Evolutionary conservation across 192 early-diverging fungal genomes (phyloP).

Genomic region (Oehlia diaphana): DNA sequence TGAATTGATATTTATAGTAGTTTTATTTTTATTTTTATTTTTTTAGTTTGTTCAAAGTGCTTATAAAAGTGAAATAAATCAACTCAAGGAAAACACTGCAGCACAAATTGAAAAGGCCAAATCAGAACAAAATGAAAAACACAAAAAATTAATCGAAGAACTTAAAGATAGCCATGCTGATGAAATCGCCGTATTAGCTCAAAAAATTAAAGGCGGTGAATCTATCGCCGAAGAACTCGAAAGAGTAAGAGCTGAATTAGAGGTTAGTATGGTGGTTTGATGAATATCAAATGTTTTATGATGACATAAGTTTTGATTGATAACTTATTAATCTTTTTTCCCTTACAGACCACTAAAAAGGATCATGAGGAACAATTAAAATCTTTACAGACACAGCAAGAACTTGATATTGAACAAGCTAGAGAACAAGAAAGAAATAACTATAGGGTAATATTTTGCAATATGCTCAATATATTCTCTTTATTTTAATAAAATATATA

Average conservation of each 20-base stretch:
- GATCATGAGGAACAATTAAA: neutral
- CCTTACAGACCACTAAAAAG: neutral
- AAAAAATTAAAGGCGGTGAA: constrained; percentile 17
- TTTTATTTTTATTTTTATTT: neutral
- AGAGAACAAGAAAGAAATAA: constrained; percentile 1
- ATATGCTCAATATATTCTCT: too few species aligned
- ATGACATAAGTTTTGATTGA: neutral
- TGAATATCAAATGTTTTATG: neutral
- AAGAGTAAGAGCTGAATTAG: neutral
- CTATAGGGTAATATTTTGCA: neutral
- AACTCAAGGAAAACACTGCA: too few species aligned
- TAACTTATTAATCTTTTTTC: neutral
- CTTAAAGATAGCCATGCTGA: neutral
- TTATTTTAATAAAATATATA: too few species aligned
- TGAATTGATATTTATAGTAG: neutral
- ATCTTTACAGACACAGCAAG: neutral
- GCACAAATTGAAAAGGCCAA: neutral
- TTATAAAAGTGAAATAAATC: neutral
- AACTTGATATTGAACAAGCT: constrained; percentile 1
- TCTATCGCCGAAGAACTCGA: neutral
- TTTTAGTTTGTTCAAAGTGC: neutral
- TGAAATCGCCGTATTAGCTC: neutral
- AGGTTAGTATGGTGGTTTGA: constrained; percentile 9
- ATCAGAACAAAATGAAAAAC: neutral
- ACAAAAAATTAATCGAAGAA: neutral